Conservation (phyloP, 129 eudicot species). For the Gnaphalium uliginosum region DNA sequence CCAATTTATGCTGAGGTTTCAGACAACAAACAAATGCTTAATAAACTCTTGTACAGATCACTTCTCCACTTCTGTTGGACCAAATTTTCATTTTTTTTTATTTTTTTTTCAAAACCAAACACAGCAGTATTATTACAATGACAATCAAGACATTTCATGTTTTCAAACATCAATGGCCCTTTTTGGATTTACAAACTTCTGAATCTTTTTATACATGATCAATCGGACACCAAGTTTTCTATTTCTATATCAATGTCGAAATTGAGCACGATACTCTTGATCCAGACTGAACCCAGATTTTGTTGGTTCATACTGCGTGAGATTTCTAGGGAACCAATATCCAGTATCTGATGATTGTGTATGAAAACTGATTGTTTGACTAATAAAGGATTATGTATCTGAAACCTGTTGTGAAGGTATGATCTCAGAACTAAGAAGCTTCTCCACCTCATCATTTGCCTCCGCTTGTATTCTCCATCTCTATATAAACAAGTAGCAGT, state of each 20-base stretch:
- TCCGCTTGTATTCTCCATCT: conserved; percentile 93
- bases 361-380: background rate
- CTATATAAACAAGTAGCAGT: conserved; percentile 36
- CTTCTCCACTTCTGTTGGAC: conserved; percentile 13
- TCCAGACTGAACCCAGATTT: background rate
- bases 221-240: background rate
- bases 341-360: background rate
- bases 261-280: background rate
- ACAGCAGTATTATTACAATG: background rate
- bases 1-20: background rate
- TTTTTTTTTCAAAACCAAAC: background rate
- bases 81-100: conserved; percentile 3
- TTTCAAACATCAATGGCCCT: conserved; percentile 22
- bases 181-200: conserved; percentile 10
- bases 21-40: background rate
- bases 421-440: conserved; percentile 70
- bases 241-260: background rate
- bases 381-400: conserved; percentile 35
- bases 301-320: conserved; percentile 12
- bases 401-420: conserved; percentile 47
- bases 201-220: conserved; percentile 21
- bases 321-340: background rate
- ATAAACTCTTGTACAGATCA: conserved; percentile 18
- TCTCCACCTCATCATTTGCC: conserved; percentile 96
- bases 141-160: background rate